Evolutionary conservation across 1,139 yeast species (phyloP), one percentile per base, ranked within the genome.

Genomic region (Barnettozyma hawaiiensis): DNA sequence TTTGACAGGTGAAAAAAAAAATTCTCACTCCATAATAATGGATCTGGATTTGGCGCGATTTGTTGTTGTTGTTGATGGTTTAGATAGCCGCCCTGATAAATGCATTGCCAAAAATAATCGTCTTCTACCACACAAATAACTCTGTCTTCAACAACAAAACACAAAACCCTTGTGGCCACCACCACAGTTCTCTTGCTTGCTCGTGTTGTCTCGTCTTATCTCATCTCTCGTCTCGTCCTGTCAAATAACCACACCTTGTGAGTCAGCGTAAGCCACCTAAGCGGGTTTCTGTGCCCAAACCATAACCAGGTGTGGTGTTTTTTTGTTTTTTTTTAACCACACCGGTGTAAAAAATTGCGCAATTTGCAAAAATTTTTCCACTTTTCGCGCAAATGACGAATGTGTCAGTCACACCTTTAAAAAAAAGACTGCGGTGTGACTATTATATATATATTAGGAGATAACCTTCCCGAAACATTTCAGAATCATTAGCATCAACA

Each of bases 381-480:
- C 35, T 18, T 15, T 23, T n/a, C 35, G 35, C 40, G 35, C 21
- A 16, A 32, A 41, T 41, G 43, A 41, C 43, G 44, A 41, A 41
- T 41, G 44, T 41, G 44, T 41, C 44, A 41, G 44, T 41, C 44
- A 41, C 40, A 27, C 41, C 22, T 19, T n/a, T n/a, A 24, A 24
- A 31, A 29, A 21, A 27, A 26, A 19, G 28, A n/a, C n/a, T n/a
- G n/a, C n/a, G 21, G 21, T 26, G 32, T 37, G 43, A 36, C 37
- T 41, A 37, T 39, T 32, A 39, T 32, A 32, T 38, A 32, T 32
- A 39, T 32, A 32, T 38, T 3, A 16, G 18, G n/a, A 19, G 33
- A 14, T n/a, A n/a, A n/a, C n/a, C 12, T 15, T 16, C 33, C 27
- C 8, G 16, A 26, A 26, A 26, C 29, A 26, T 16, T 26, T 8